phyloP scores from a whole-genome alignment of 192 early-diverging fungal genomes.

The Coemansia sp. region DNA sequence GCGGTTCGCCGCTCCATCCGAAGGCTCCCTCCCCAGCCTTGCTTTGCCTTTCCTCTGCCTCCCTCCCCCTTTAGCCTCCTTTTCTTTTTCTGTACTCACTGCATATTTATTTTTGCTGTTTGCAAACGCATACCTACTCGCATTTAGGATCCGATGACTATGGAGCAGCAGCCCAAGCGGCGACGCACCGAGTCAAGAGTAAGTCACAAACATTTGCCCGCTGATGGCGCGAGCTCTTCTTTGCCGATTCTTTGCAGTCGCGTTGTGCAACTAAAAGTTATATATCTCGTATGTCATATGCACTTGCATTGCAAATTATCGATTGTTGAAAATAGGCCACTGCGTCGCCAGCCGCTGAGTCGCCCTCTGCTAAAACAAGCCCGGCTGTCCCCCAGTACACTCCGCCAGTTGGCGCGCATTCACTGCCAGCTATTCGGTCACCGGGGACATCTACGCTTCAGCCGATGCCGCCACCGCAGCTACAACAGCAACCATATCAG shows the following conservation, averaged over 20 bases:
- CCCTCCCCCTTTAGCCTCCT: constrained; percentile 17
- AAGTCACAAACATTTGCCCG: constrained; percentile 9
- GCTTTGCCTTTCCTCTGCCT: constrained; percentile 14
- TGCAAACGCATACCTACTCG: background rate
- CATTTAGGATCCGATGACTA: constrained; percentile 44
- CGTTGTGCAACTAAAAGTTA: too few species aligned
- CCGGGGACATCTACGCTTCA: constrained; percentile 19
- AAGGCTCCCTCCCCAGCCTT: constrained; percentile 15
- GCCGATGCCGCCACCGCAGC: constrained; percentile 11
- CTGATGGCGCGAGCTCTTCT: too few species aligned
- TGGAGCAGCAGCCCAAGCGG: constrained; percentile 52
- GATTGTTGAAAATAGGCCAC: constrained; percentile 29
- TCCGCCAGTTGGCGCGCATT: constrained; percentile 25
- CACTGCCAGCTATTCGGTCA: constrained; percentile 42
- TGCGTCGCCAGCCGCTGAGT: constrained; percentile 33
- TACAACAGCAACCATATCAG: constrained; percentile 1
- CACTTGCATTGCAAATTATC: too few species aligned
- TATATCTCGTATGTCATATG: too few species aligned
- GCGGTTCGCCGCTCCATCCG: constrained; percentile 11
- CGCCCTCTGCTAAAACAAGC: constrained; percentile 28
- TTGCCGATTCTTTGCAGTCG: too few species aligned
- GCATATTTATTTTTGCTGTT: background rate
- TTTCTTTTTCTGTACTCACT: constrained; percentile 22
- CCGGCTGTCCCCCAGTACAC: constrained; percentile 22
- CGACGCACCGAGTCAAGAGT: constrained; percentile 53